A percentile compares a stretch with the other conserved stretches of the same genome.
phyloP scores from a whole-genome alignment of 306 rosid genomes.

The Acacia acuminata region DNA sequence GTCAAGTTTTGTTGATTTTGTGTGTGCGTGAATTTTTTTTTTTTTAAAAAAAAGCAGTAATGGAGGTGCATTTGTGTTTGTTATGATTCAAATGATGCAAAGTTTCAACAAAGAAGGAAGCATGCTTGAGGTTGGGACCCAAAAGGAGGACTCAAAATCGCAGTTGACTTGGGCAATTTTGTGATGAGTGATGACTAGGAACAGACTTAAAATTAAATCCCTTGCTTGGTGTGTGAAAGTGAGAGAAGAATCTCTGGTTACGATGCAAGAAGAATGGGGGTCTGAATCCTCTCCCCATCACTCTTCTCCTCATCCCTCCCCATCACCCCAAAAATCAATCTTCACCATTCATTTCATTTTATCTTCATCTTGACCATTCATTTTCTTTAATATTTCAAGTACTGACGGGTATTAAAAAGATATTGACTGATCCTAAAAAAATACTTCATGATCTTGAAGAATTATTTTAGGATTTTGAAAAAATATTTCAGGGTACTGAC shows the following conservation, averaged over 20 bases:
- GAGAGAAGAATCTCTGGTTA: constrained; percentile 37
- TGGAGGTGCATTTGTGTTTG: not conserved
- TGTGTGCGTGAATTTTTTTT: not conserved
- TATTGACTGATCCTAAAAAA: no score
- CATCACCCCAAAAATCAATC: no score
- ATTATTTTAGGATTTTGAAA: no score
- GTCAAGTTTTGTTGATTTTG: not conserved
- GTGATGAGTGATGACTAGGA: constrained; percentile 11
- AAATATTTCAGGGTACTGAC: no score
- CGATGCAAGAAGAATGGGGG: constrained; percentile 38
- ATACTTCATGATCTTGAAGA: no score
- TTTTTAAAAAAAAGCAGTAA: not conserved
- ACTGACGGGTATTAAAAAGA: no score
- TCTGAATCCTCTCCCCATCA: no score
- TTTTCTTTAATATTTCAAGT: no score
- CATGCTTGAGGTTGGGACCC: constrained; percentile 59
- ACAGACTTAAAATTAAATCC: not conserved
- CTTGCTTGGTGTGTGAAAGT: not conserved
- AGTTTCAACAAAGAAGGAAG: constrained; percentile 47
- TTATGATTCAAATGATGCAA: constrained; percentile 33
- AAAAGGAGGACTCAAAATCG: constrained; percentile 35
- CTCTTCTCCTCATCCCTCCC: no score
- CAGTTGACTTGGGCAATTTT: constrained; percentile 25
- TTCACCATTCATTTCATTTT: no score
- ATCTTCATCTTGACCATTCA: no score